phyloP scores from a whole-genome alignment of 148 eudicot species.

The Vaccinium corymbosum region DNA sequence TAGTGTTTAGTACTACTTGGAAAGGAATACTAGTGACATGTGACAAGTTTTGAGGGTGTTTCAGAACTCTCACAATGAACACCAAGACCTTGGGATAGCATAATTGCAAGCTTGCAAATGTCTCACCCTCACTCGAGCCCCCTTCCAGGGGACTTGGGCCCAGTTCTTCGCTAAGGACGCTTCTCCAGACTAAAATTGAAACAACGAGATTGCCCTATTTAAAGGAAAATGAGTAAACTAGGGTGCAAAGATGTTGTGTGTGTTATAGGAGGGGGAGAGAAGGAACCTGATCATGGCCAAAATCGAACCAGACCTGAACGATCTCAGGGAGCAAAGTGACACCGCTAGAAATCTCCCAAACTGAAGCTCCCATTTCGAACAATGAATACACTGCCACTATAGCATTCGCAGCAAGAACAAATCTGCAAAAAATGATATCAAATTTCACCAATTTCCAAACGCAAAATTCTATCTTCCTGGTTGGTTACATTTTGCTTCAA shows the following conservation, averaged over 20 bases:
- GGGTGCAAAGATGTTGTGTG: background rate
- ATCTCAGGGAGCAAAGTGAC: constrained; percentile 66
- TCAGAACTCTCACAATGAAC: background rate
- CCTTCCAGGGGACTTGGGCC: too few species aligned
- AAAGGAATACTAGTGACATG: too few species aligned
- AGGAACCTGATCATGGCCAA: constrained; percentile 74
- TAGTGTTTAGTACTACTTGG: too few species aligned
- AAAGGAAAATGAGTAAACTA: background rate
- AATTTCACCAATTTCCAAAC: background rate
- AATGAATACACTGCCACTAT: constrained; percentile 73
- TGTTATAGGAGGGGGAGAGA: background rate
- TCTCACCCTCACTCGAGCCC: too few species aligned
- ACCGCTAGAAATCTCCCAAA: constrained; percentile 73
- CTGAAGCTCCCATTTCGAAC: constrained; percentile 74
- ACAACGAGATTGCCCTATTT: too few species aligned
- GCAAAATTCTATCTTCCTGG: background rate
- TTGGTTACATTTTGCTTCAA: background rate
- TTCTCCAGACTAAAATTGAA: too few species aligned
- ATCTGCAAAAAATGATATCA: constrained; percentile 30
- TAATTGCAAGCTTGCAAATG: too few species aligned
- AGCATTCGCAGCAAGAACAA: constrained; percentile 56
- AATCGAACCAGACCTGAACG: constrained; percentile 81
- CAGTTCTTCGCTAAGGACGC: too few species aligned
- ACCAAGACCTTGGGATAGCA: too few species aligned
- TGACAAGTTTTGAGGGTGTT: background rate